A percentile compares a stretch with the other conserved stretches of the same genome.
These are phyloP conservation scores for Teunomyces lycoperdinae DNA, from an alignment of 805 yeast species.

Conservation along the genomic window DNA sequence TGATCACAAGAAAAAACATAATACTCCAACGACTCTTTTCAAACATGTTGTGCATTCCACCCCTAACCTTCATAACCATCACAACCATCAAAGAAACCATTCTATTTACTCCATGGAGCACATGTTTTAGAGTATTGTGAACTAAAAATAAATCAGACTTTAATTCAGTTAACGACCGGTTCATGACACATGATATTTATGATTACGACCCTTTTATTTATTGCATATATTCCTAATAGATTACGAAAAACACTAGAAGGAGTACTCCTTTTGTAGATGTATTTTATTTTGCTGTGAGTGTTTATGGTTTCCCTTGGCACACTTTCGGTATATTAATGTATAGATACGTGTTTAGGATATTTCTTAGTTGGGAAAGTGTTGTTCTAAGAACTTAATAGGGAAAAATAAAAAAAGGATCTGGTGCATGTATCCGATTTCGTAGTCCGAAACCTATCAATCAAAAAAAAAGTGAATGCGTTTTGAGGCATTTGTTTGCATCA, in stretches of 20 bases:
- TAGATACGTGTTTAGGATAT: too few species aligned
- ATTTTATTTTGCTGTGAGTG: too few species aligned
- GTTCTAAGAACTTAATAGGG: too few species aligned
- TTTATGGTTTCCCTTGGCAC: too few species aligned
- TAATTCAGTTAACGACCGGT: not conserved
- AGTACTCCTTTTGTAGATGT: not conserved
- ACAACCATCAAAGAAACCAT: conserved; percentile 23
- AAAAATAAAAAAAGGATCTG: too few species aligned
- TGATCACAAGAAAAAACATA: conserved; percentile 5
- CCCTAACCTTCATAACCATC: conserved; percentile 5
- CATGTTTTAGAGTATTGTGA: conserved; percentile 21
- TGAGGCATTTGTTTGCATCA: too few species aligned
- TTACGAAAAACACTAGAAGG: not conserved
- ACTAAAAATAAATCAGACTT: not conserved
- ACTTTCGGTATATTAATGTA: too few species aligned
- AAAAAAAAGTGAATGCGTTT: too few species aligned
- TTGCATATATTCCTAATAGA: not conserved
- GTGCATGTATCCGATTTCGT: not conserved
- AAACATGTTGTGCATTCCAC: conserved; percentile 1
- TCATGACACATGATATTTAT: conserved; percentile 1
- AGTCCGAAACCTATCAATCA: not conserved
- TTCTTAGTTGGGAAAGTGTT: too few species aligned
- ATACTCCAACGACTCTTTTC: not conserved
- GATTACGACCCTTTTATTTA: conserved; percentile 1
- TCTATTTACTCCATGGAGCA: conserved; percentile 41